phyloP scores from a whole-genome alignment of 1,284 basidiomycete genomes.

The Kalmanozyma brasiliensis region DNA sequence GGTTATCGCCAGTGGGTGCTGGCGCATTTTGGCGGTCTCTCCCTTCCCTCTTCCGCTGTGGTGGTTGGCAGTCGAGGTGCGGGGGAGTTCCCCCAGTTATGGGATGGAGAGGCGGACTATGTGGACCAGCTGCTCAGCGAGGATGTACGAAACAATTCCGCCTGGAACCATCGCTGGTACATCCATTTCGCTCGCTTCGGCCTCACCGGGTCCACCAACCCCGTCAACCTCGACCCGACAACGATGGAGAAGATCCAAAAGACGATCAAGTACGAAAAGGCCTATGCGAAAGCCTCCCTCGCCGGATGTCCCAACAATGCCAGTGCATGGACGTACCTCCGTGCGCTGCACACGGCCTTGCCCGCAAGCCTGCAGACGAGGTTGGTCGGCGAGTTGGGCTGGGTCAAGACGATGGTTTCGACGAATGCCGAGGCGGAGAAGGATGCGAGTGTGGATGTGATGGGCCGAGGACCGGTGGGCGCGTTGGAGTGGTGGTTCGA shows the following conservation, averaged over 20 bases:
- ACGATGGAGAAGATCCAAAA: slow-evolving; percentile 31
- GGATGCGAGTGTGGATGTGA: slow-evolving; percentile 38
- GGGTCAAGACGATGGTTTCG: slow-evolving; percentile 27
- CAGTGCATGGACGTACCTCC: slow-evolving; percentile 62
- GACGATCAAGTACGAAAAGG: slow-evolving; percentile 28
- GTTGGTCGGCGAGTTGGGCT: slow-evolving; percentile 1
- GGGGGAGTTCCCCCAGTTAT: slow-evolving; percentile 71
- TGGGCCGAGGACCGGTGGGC: slow-evolving; percentile 23
- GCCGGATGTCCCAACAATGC: slow-evolving; percentile 55
- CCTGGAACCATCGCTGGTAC: slow-evolving; percentile 98
- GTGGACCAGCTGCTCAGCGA: slow-evolving; percentile 78
- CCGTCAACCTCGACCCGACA: not conserved
- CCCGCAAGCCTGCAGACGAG: not conserved
- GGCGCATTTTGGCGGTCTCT: slow-evolving; percentile 57
- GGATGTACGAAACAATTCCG: slow-evolving; percentile 94
- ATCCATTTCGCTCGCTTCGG: slow-evolving; percentile 73
- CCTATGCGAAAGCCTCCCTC: slow-evolving; percentile 43
- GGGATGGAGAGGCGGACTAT: slow-evolving; percentile 82
- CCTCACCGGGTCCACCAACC: slow-evolving; percentile 7
- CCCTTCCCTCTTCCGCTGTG: not conserved
- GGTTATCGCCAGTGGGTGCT: slow-evolving; percentile 64
- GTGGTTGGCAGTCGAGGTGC: slow-evolving; percentile 14
- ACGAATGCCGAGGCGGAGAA: slow-evolving; percentile 25
- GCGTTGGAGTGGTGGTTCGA: slow-evolving; percentile 64
- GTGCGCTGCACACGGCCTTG: slow-evolving; percentile 34